Percentiles rank a stretch among this genome's conserved stretches.
phyloP scores from a whole-genome alignment of 495 filamentous ascomycete genomes.

The Aspergillus panamensis region DNA sequence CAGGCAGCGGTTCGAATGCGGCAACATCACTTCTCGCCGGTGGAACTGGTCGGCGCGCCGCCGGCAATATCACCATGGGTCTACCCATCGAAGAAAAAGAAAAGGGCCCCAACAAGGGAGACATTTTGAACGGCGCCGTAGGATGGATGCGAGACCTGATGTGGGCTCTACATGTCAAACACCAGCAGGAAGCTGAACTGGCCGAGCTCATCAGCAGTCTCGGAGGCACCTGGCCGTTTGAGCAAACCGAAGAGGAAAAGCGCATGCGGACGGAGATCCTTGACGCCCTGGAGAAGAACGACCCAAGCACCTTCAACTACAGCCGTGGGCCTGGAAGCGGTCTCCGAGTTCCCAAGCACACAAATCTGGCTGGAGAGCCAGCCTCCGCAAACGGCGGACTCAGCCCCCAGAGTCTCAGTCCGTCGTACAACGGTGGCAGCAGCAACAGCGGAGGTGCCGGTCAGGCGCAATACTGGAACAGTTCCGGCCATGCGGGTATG shows the following conservation, averaged over 20 bases:
- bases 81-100: constrained; percentile 94
- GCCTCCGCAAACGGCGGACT: constrained; percentile 47
- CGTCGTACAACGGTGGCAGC: constrained; percentile 60
- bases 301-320: constrained; percentile 69
- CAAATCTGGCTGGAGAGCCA: constrained; percentile 81
- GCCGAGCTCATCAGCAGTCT: constrained; percentile 65
- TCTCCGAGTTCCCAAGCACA: constrained; percentile 87
- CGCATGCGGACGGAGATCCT: constrained; percentile 91
- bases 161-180: constrained; percentile 87
- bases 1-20: constrained; percentile 68
- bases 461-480: constrained; percentile 67
- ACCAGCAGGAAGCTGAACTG: constrained; percentile 83
- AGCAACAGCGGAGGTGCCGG: constrained; percentile 49
- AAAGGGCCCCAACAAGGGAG: constrained; percentile 97
- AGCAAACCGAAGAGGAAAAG: constrained; percentile 85
- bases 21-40: constrained; percentile 84
- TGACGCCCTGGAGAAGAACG: constrained; percentile 77
- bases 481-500: constrained; percentile 61
- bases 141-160: constrained; percentile 96
- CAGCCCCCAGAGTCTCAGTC: constrained; percentile 66
- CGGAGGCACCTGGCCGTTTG: constrained; percentile 73
- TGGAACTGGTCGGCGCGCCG: constrained; percentile 75
- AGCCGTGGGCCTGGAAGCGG: constrained; percentile 79
- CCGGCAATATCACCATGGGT: constrained; percentile 86
- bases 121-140: constrained; percentile 95